Conservation (phyloP, 2,329 filamentous ascomycete species). For the Dothistroma septosporum region DNA sequence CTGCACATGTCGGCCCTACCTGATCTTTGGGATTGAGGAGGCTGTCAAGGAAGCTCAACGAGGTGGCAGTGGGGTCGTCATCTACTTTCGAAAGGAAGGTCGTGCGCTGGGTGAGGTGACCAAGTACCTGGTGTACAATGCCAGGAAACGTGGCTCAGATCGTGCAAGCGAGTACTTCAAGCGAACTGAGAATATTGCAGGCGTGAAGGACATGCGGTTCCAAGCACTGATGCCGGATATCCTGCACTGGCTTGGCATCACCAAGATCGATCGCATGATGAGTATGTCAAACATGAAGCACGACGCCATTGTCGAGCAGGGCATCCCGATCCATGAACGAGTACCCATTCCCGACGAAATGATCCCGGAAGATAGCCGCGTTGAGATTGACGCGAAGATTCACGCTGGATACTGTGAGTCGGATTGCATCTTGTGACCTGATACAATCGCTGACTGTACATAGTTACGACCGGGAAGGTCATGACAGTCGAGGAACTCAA, state of each 20-base stretch:
- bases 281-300: constrained; percentile 99
- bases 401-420: constrained; percentile 66
- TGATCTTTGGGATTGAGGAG: constrained; percentile 95
- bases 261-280: constrained; percentile 96
- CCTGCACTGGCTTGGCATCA: constrained; percentile 95
- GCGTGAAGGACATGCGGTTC: constrained; percentile 91
- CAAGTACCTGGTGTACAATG: constrained; percentile 80
- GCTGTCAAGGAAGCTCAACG: constrained; percentile 95
- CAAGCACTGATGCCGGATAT: constrained; percentile 93
- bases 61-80: constrained; percentile 88
- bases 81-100: constrained; percentile 98
- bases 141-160: constrained; percentile 72
- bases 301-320: constrained; percentile 70
- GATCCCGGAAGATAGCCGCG: constrained; percentile 89
- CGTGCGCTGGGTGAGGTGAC: constrained; percentile 92
- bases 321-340: constrained; percentile 25
- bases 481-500: constrained; percentile 83
- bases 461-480: constrained; percentile 78
- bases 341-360: constrained; percentile 89
- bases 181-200: constrained; percentile 95
- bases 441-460: constrained; percentile 15
- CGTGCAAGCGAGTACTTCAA: constrained; percentile 89
- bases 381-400: constrained; percentile 99
- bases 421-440: not conserved
- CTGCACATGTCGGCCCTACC: constrained; percentile 91